Conservation (phyloP, 1,139 yeast species). For the Debaryomyces coudertii region DNA sequence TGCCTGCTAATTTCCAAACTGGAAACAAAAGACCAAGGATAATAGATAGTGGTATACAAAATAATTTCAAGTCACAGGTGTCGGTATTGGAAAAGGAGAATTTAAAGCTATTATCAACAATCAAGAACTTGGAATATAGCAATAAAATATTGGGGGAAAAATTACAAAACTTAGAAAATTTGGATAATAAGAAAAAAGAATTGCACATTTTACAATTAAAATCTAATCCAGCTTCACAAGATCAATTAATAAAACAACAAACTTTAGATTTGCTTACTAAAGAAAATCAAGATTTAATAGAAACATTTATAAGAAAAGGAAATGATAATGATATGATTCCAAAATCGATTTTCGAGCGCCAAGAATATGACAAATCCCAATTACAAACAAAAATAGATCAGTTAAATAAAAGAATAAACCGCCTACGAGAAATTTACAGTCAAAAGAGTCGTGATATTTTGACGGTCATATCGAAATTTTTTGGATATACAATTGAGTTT, state of each 20-base stretch:
- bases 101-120: slow-evolving; percentile 39
- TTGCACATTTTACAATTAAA: slow-evolving; percentile 63
- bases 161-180: slow-evolving; percentile 29
- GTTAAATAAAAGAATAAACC: slow-evolving; percentile 55
- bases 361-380: slow-evolving; percentile 55
- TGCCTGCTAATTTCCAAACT: slow-evolving; percentile 18
- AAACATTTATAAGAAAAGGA: slow-evolving; percentile 22
- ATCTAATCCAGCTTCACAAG: slow-evolving; percentile 66
- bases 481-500: slow-evolving; percentile 79
- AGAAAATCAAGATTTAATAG: slow-evolving; percentile 64
- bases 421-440: slow-evolving; percentile 68
- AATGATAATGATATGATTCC: slow-evolving; percentile 45
- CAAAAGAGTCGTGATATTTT: slow-evolving; percentile 75
- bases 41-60: slow-evolving; percentile 24
- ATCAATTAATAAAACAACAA: slow-evolving; percentile 63
- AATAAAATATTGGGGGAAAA: slow-evolving; percentile 36
- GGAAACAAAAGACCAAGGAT: slow-evolving; percentile 29
- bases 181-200: slow-evolving; percentile 36
- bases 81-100: slow-evolving; percentile 46
- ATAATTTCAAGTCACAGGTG: slow-evolving; percentile 29
- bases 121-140: slow-evolving; percentile 40
- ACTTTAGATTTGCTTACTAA: slow-evolving; percentile 53
- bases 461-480: slow-evolving; percentile 64
- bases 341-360: slow-evolving; percentile 63
- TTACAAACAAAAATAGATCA: slow-evolving; percentile 55